Percentiles rank a stretch among this genome's conserved stretches.
Evolutionary conservation across 1,284 basidiomycete species (phyloP).

Genomic region (Wolfiporia cocos): DNA sequence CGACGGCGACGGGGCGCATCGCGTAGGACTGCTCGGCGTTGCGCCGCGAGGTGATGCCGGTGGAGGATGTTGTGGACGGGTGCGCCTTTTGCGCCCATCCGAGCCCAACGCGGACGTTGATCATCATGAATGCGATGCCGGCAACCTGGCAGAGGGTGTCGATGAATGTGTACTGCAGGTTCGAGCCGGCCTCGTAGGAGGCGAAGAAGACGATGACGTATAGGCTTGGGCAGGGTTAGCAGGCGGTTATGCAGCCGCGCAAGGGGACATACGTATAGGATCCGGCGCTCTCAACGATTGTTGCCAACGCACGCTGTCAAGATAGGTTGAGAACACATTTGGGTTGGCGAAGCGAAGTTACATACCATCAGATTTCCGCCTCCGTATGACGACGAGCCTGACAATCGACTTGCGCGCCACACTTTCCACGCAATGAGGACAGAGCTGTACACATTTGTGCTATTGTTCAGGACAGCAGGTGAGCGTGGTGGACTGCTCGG

Average conservation of each 20-base stretch:
- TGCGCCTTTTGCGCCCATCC: conserved; percentile 5
- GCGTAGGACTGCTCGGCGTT: conserved; percentile 1
- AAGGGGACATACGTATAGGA: background rate
- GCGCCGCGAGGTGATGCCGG: conserved; percentile 1
- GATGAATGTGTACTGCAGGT: conserved; percentile 3
- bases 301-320: background rate
- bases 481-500: conserved; percentile 1
- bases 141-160: conserved; percentile 4
- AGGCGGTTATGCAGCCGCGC: background rate
- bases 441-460: no score
- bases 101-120: conserved; percentile 8
- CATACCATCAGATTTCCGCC: no score
- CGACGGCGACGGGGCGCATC: conserved; percentile 6
- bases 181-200: conserved; percentile 2
- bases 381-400: no score
- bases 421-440: no score
- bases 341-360: background rate
- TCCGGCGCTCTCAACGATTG: conserved; percentile 2
- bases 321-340: no score
- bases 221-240: background rate
- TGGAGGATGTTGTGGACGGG: background rate
- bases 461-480: background rate
- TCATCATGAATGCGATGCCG: conserved; percentile 8
- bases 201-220: conserved; percentile 3
- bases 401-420: no score